These are phyloP conservation scores for Russula foetens DNA, from an alignment of 768 basidiomycete species.

Conservation along the genomic window DNA sequence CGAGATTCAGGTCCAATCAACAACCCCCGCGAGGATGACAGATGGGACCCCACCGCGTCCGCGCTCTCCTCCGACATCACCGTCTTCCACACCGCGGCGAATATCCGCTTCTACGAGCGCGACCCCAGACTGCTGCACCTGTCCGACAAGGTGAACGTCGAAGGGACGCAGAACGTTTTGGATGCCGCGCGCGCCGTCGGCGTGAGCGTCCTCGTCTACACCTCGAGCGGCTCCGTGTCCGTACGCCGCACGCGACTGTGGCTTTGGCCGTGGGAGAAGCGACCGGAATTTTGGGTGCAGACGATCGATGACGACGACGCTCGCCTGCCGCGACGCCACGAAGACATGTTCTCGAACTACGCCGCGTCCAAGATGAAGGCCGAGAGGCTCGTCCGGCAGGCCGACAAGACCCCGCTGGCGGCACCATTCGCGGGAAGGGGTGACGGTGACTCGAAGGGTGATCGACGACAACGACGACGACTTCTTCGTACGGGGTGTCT, in stretches of 20 bases:
- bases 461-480: neutral
- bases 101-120: conserved; percentile 72
- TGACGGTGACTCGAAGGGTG: conserved; percentile 33
- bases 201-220: conserved; percentile 54
- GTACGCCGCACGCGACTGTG: conserved; percentile 52
- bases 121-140: conserved; percentile 39
- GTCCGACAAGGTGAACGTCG: conserved; percentile 56
- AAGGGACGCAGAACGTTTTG: conserved; percentile 60
- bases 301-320: conserved; percentile 53
- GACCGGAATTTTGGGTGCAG: conserved; percentile 52
- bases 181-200: conserved; percentile 48
- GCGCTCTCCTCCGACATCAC: conserved; percentile 39
- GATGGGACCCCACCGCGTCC: conserved; percentile 11
- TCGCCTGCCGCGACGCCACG: conserved; percentile 42
- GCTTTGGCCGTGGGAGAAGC: conserved; percentile 69
- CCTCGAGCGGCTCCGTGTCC: conserved; percentile 62
- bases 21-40: neutral
- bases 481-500: conserved; percentile 59
- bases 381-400: conserved; percentile 40
- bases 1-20: too few species aligned
- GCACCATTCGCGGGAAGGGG: conserved; percentile 26
- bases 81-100: conserved; percentile 71
- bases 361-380: conserved; percentile 56
- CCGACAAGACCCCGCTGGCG: conserved; percentile 30
- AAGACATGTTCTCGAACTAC: conserved; percentile 72